Evolutionary conservation across 2,329 filamentous ascomycete genomes (phyloP).

Genomic region (Fusarium transvaalense): DNA sequence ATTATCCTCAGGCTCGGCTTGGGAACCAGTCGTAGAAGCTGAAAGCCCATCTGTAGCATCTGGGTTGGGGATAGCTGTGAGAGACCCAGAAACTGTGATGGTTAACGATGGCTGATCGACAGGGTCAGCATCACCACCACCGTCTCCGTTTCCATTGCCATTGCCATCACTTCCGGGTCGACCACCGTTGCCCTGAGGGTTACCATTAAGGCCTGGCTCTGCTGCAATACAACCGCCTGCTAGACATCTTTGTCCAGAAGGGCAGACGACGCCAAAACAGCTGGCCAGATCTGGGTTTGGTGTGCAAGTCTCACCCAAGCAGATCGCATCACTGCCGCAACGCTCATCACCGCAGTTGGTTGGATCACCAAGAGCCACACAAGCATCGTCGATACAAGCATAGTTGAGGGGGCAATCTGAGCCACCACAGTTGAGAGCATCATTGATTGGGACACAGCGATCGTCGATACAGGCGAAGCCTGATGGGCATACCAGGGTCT

Average conservation of each 20-base stretch:
- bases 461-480: conserved; percentile 30
- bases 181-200: neutral
- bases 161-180: conserved; percentile 5
- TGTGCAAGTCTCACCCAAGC: conserved; percentile 25
- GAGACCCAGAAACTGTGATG: neutral
- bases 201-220: neutral
- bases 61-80: neutral
- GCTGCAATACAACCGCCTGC: conserved; percentile 15
- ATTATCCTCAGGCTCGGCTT: neutral
- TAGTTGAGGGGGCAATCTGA: conserved; percentile 17
- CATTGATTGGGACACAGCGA: conserved; percentile 16
- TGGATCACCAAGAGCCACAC: conserved; percentile 21
- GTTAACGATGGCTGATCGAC: neutral
- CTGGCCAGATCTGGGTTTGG: neutral
- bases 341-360: conserved; percentile 17
- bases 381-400: conserved; percentile 28
- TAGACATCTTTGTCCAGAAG: conserved; percentile 5
- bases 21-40: neutral
- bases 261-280: conserved; percentile 4
- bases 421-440: conserved; percentile 10
- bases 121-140: neutral
- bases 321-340: conserved; percentile 24
- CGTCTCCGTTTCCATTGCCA: neutral
- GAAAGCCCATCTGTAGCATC: neutral
- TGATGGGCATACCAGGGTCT: conserved; percentile 11